Conservation (phyloP, 305 asterid genomes). For the Fraxinus baroniana region DNA sequence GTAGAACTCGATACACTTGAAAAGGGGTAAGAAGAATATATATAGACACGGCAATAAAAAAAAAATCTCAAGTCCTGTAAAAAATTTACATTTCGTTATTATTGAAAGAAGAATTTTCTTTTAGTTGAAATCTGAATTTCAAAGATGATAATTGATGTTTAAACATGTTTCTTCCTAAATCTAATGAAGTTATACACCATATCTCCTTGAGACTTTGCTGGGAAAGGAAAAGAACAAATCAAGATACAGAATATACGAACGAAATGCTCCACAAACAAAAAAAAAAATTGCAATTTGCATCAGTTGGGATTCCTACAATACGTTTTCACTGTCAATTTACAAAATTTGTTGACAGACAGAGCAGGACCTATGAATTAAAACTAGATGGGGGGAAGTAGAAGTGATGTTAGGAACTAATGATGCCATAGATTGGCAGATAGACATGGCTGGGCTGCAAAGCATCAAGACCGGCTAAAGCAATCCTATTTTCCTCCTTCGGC, state of each 20-base stretch:
- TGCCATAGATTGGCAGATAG: neutral
- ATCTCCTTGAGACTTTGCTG: neutral
- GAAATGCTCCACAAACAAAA: neutral
- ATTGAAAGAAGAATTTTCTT: neutral
- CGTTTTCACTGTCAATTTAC: neutral
- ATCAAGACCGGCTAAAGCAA: neutral
- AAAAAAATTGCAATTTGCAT: neutral
- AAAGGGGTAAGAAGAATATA: neutral
- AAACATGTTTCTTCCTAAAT: neutral
- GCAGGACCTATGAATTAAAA: neutral
- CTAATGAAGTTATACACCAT: neutral
- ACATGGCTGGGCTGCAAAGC: neutral
- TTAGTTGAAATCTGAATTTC: neutral
- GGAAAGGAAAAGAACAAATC: neutral
- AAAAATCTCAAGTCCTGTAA: too few species aligned
- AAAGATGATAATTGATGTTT: neutral
- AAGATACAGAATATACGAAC: neutral
- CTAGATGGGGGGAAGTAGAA: neutral
- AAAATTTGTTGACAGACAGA: neutral
- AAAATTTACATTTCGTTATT: too few species aligned
- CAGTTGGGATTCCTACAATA: neutral
- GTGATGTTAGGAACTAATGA: neutral
- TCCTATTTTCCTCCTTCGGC: conserved; percentile 1
- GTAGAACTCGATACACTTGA: neutral
- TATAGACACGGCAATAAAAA: neutral